phyloP scores from a whole-genome alignment of 192 early-diverging fungal genomes.

The Coemansia sp. region DNA sequence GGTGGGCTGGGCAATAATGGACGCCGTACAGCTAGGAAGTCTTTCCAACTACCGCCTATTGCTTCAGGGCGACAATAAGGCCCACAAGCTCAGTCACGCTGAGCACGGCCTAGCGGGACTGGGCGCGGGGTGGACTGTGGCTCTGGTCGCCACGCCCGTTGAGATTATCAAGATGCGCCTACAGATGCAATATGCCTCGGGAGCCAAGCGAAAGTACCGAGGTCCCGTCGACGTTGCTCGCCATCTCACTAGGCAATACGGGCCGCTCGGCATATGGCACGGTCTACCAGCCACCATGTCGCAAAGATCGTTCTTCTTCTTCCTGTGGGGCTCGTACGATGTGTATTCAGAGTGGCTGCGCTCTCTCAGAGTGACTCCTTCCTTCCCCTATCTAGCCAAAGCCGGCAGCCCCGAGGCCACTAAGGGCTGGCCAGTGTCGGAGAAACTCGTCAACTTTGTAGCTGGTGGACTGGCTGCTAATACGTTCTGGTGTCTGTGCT shows the following conservation, averaged over 20 bases:
- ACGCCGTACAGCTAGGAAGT: constrained; percentile 74
- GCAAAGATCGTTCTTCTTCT: constrained; percentile 85
- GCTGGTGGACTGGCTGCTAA: constrained; percentile 88
- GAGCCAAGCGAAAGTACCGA: constrained; percentile 67
- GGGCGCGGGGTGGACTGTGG: constrained; percentile 78
- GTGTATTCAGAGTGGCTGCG: constrained; percentile 54
- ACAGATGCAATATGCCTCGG: constrained; percentile 76
- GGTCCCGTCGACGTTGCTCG: constrained; percentile 88
- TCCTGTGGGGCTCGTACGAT: constrained; percentile 62
- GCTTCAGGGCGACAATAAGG: constrained; percentile 66
- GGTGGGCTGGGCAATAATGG: constrained; percentile 92
- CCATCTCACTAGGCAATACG: constrained; percentile 75
- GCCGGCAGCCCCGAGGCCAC: constrained; percentile 8
- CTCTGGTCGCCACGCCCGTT: constrained; percentile 79
- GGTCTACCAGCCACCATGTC: constrained; percentile 83
- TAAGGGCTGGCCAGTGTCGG: constrained; percentile 43
- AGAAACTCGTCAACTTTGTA: constrained; percentile 70
- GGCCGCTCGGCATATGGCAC: constrained; percentile 79
- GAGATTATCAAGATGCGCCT: constrained; percentile 75
- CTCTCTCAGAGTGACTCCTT: constrained; percentile 45
- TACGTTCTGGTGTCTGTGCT: constrained; percentile 86
- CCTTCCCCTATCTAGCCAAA: constrained; percentile 22
- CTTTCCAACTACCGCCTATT: constrained; percentile 80
- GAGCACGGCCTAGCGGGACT: constrained; percentile 74
- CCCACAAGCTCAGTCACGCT: constrained; percentile 62